Evolutionary conservation across 1,139 yeast genomes (phyloP), one percentile per base, ranked within the genome.

Genomic region (Geotrichum aggregatum): DNA sequence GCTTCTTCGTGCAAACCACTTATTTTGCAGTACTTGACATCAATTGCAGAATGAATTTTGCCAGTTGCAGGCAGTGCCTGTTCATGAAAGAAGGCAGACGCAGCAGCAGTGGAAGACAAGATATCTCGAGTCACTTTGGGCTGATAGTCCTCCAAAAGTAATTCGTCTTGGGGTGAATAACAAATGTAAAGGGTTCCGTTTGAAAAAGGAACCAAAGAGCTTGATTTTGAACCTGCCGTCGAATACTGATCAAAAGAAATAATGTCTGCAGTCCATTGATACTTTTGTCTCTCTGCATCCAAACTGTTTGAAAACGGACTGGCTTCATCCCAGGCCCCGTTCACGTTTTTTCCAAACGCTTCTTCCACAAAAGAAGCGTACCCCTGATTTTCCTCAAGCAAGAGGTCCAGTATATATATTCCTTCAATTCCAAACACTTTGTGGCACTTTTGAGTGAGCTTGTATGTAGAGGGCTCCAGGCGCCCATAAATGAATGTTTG

Each of bases 341-440:
- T 50, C 18, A 58, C 52, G 26, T 63, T 66, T 0, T 54, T 58
- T 3, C 73, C 73, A 55, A 78, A 79, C 1, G 83, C 82, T 16
- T 69, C 73, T 1, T 58, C 52, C 3, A 79, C 76, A 60, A 78
- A 78, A 3, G 59, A 64, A 0, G 56, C 54, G 59, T 79, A 80
- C 0, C 57, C 57, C 0, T 79, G 76, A 56, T 79, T 75, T 59
- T 78, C 83, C 1, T 60, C 61, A 1, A 75, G 59, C 50, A 80
- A 63, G 0, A 64, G 65, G 1, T 54, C 58, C 3, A 80, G 64
- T 56, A 77, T 74, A 61, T 74, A 79, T 43, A 81, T 78, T 0
- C 84, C 84, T 57, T 79, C 84, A 3, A 78, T 63, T 22, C 76
- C 67, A 11, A 75, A 59, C 1, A 70, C 59, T 4, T 57, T 56